Conservation (phyloP, 164 flowering plant species). For the Saururus chinensis region DNA sequence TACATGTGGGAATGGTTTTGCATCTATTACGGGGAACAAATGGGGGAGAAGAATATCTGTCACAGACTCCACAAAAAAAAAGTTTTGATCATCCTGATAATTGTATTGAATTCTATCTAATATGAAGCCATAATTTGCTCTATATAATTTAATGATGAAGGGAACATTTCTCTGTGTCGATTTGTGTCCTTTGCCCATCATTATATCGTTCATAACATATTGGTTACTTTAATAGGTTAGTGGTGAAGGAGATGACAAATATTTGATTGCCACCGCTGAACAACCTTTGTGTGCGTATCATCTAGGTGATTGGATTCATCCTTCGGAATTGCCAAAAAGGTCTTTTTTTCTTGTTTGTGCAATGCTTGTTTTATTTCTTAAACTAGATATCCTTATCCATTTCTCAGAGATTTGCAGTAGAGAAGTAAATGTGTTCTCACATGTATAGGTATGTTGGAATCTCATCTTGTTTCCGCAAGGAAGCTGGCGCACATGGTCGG, state of each 20-base stretch:
- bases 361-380: background rate
- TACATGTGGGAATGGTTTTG: background rate
- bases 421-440: background rate
- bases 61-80: no score
- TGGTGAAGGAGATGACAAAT: conserved; percentile 97
- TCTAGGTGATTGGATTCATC: conserved; percentile 92
- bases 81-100: no score
- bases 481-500: conserved; percentile 97
- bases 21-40: background rate
- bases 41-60: no score
- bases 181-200: no score
- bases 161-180: background rate
- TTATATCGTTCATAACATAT: no score
- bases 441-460: conserved; percentile 81
- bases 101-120: no score
- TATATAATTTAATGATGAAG: background rate
- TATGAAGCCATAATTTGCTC: no score
- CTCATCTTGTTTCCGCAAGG: conserved; percentile 93
- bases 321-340: conserved; percentile 80
- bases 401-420: background rate
- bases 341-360: conserved; percentile 6
- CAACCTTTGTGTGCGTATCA: conserved; percentile 97
- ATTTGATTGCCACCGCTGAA: conserved; percentile 93
- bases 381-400: background rate
- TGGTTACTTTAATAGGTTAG: conserved; percentile 44